phyloP scores from a whole-genome alignment of 2,329 filamentous ascomycete genomes.

The Tricladium varicosporioides region DNA sequence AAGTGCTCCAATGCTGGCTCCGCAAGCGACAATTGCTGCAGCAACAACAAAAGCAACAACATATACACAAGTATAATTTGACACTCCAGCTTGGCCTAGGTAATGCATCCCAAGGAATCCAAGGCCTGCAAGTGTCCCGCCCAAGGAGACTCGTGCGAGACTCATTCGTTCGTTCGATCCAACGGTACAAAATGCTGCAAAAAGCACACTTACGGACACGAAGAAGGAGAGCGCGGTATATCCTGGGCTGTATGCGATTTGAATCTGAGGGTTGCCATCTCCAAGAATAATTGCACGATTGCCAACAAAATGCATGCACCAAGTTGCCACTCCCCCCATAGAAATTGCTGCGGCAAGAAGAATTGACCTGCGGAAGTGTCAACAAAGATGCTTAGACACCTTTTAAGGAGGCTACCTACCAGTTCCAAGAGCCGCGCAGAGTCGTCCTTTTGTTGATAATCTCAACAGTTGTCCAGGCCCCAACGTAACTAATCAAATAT shows the following conservation, averaged over 20 bases:
- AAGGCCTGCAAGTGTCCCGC: slow-evolving; percentile 68
- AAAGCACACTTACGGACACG: slow-evolving; percentile 72
- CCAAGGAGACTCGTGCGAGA: slow-evolving; percentile 56
- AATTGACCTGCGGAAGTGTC: slow-evolving; percentile 49
- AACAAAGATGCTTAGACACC: neutral
- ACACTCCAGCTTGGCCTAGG: slow-evolving; percentile 78
- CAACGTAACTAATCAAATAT: slow-evolving; percentile 69
- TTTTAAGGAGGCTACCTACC: slow-evolving; percentile 46
- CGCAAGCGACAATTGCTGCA: slow-evolving; percentile 68
- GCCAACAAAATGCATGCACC: slow-evolving; percentile 81
- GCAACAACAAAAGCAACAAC: slow-evolving; percentile 56
- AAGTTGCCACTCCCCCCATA: slow-evolving; percentile 74
- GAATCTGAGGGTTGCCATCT: slow-evolving; percentile 57
- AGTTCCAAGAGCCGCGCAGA: slow-evolving; percentile 65
- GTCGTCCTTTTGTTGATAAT: slow-evolving; percentile 75
- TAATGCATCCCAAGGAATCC: slow-evolving; percentile 87
- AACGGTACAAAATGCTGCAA: slow-evolving; percentile 68
- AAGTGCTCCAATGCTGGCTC: slow-evolving; percentile 68
- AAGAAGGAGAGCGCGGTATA: slow-evolving; percentile 79
- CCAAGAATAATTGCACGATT: slow-evolving; percentile 75
- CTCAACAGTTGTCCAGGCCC: slow-evolving; percentile 77
- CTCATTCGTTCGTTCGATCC: slow-evolving; percentile 58
- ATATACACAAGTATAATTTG: slow-evolving; percentile 71
- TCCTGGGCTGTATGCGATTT: slow-evolving; percentile 70
- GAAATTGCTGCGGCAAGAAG: slow-evolving; percentile 63